Base-by-base conservation (phyloP, 75 land plant species). In the Larix kaempferi region DNA sequence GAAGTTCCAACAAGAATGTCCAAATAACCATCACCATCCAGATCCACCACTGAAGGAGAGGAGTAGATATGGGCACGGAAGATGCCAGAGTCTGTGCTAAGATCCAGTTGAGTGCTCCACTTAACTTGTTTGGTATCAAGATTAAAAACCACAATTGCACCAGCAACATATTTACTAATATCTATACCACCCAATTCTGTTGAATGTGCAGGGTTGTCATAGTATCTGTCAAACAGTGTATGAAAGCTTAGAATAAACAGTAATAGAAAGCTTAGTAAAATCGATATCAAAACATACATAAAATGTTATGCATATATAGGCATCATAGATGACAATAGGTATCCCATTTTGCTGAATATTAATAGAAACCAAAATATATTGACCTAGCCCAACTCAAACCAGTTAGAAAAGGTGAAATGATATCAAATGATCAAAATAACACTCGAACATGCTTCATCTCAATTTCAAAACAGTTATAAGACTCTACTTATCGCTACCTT, bases 1-100 rank as follows among this genome's bases (percentile, higher is more conserved):
- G 99, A 95, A n/a, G 99, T 94, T 56, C 99, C 99, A 71, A 98
- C 84, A 54, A 98, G 81, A 79, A 98, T 98, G 82, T 94, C 98
- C 87, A 98, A 52, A 57, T 87, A 80, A 11, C 99, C 98, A 89
- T 95, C 98, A 79, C 93, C 93, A 86, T 98, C 99, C 75, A 98
- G 80, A 82, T 98, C 98, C 64, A 83, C 91, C 63, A 98, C 92
- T 59, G 98, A 91, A 23, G 99, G 99, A 78, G 98, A 85, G 19
- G 98, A 95, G 81, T 95, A 95, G 80, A 98, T 98, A 81, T 93
- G 93, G 7, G 96, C 95, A 80, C 98, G 98, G 64, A 77, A 98
- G 21, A 77, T 82, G 71, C 89, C 94, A 82, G 92, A 77, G 80
- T 95, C 94, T 23, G 92, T 90, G 78, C 99, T 98, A 37, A 93